These are phyloP conservation scores for Coprinopsis sp. DNA, from an alignment of 768 basidiomycete genomes.

Conservation along the genomic window DNA sequence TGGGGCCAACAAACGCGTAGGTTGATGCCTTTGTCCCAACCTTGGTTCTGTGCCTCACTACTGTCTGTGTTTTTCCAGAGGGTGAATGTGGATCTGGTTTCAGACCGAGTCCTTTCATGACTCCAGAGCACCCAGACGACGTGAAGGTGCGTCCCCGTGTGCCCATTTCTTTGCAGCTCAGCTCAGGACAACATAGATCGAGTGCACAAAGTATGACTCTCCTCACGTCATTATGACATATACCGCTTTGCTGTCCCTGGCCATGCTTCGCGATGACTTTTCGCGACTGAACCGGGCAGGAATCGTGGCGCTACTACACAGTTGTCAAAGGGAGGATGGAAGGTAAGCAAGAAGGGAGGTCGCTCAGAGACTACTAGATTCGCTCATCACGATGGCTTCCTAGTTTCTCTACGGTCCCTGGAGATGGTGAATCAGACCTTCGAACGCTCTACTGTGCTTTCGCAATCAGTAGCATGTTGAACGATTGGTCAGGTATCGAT, in stretches of 20 bases:
- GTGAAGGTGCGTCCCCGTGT: conserved; percentile 1
- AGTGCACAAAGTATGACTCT: conserved; percentile 51
- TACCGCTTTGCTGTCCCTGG: conserved; percentile 78
- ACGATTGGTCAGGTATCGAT: conserved; percentile 76
- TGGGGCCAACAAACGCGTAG: conserved; percentile 78
- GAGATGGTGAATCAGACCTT: conserved; percentile 68
- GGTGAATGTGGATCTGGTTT: conserved; percentile 66
- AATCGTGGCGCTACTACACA: conserved; percentile 58
- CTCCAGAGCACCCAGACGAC: conserved; percentile 18
- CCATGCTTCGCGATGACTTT: conserved; percentile 86
- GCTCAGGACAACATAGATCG: conserved; percentile 8
- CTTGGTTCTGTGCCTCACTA: neutral
- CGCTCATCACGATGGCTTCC: conserved; percentile 20
- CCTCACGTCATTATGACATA: conserved; percentile 94
- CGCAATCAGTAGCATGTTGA: conserved; percentile 71
- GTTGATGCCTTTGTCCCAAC: conserved; percentile 4
- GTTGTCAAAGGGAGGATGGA: conserved; percentile 78
- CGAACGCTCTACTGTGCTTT: conserved; percentile 87
- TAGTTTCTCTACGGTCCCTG: conserved; percentile 72
- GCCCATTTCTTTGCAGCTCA: neutral
- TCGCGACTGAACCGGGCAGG: conserved; percentile 62
- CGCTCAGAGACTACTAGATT: neutral
- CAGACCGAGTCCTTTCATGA: conserved; percentile 71
- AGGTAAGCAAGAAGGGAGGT: conserved; percentile 47
- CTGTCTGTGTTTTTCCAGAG: conserved; percentile 27